These are phyloP conservation scores for Pestalotiopsis sp. DNA, from an alignment of 2,329 filamentous ascomycete species.

Conservation along the genomic window DNA sequence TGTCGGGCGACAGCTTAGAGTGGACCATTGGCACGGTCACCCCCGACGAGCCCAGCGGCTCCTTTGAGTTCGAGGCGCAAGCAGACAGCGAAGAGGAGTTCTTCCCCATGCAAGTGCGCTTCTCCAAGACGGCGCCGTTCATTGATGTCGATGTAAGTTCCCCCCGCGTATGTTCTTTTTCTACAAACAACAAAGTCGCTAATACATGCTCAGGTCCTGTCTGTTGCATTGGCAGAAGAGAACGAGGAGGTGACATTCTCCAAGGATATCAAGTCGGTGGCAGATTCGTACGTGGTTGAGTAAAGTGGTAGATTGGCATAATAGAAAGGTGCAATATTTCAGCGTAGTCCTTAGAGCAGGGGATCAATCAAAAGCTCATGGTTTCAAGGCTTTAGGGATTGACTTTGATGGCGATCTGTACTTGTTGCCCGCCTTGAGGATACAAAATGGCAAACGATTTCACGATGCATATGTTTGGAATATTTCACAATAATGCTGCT, in stretches of 20 bases:
- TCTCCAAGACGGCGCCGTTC: slow-evolving; percentile 84
- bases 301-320: slow-evolving; percentile 43
- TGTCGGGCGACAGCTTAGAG: slow-evolving; percentile 88
- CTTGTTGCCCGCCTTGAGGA: not conserved
- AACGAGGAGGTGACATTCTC: slow-evolving; percentile 81
- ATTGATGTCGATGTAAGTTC: slow-evolving; percentile 88
- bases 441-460: not conserved
- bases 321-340: slow-evolving; percentile 10
- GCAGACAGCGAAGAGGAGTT: slow-evolving; percentile 90
- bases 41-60: slow-evolving; percentile 78
- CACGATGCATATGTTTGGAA: not conserved
- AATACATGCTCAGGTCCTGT: slow-evolving; percentile 57
- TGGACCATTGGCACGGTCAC: slow-evolving; percentile 91
- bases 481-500: not conserved
- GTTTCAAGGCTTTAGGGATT: slow-evolving; percentile 10
- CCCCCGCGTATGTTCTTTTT: not conserved
- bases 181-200: slow-evolving; percentile 16
- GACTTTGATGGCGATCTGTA: not conserved
- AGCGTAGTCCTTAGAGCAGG: slow-evolving; percentile 17
- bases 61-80: slow-evolving; percentile 94
- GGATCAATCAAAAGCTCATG: slow-evolving; percentile 17
- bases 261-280: slow-evolving; percentile 77
- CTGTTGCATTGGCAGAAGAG: slow-evolving; percentile 73
- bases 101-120: slow-evolving; percentile 94
- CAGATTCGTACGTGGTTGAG: slow-evolving; percentile 78